Conservation (phyloP, 2,329 filamentous ascomycete species). For the Fusarium sp. region DNA sequence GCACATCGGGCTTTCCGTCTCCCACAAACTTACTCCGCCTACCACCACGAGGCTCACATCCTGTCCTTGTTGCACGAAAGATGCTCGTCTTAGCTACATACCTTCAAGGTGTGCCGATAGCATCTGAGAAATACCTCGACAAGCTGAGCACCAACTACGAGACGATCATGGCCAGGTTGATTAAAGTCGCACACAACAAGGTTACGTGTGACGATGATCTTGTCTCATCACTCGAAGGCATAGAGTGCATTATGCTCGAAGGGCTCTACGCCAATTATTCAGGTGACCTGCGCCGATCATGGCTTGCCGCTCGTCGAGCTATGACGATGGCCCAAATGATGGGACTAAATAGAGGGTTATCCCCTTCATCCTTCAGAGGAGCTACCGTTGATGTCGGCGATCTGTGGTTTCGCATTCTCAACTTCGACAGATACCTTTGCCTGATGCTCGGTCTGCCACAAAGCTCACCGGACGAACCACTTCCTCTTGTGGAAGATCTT, state of each 20-base stretch:
- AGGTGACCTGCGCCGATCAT: constrained; percentile 59
- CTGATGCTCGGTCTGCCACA: constrained; percentile 61
- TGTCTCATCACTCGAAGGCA: constrained; percentile 57
- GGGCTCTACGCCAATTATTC: constrained; percentile 58
- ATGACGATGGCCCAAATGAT: constrained; percentile 59
- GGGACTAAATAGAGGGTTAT: constrained; percentile 48
- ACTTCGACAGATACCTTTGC: constrained; percentile 60
- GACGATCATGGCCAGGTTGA: constrained; percentile 42
- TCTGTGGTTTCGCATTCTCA: constrained; percentile 61
- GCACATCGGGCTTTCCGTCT: constrained; percentile 25
- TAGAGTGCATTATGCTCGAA: constrained; percentile 64
- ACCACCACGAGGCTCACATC: constrained; percentile 48
- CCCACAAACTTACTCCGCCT: constrained; percentile 48
- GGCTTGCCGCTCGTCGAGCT: constrained; percentile 58
- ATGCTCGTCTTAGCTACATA: constrained; percentile 54
- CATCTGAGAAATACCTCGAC: not conserved
- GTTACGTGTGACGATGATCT: constrained; percentile 62
- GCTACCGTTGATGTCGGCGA: constrained; percentile 48
- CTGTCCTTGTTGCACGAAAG: constrained; percentile 56
- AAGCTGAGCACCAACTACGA: constrained; percentile 28
- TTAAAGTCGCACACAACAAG: constrained; percentile 48
- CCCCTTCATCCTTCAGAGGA: constrained; percentile 16
- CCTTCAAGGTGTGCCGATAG: constrained; percentile 49
- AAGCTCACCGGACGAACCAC: constrained; percentile 53
- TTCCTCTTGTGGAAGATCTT: constrained; percentile 47